A percentile compares a stretch with the other conserved stretches of the same genome.
Evolutionary conservation across 345 rosid species (phyloP).

Genomic region (Acer campestre): DNA sequence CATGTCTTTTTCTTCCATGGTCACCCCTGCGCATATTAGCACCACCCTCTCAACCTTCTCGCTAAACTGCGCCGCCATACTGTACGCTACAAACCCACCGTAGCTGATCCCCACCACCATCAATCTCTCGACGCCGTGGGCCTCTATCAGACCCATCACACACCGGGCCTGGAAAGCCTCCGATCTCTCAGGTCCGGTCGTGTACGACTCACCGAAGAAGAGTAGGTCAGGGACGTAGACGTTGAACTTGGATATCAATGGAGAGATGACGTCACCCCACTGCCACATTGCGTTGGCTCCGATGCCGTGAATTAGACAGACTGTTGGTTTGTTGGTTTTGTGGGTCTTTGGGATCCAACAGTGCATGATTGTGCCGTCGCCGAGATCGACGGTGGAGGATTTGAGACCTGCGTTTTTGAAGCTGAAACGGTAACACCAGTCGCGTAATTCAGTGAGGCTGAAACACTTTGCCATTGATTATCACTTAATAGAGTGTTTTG

Average conservation of each 20-base stretch:
- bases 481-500: neutral
- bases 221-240: constrained; percentile 87
- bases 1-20: constrained; percentile 80
- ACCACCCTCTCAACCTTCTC: constrained; percentile 65
- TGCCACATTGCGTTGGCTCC: constrained; percentile 99
- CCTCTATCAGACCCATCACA: constrained; percentile 56
- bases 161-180: constrained; percentile 78
- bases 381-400: constrained; percentile 74
- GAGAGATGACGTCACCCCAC: constrained; percentile 60
- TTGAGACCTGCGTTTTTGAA: constrained; percentile 73
- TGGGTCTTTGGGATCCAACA: constrained; percentile 72
- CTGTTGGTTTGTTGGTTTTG: constrained; percentile 46
- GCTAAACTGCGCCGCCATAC: constrained; percentile 74
- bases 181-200: constrained; percentile 66
- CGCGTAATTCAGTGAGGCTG: constrained; percentile 58
- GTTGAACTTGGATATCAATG: constrained; percentile 61
- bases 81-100: constrained; percentile 82
- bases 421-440: constrained; percentile 63
- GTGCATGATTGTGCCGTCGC: constrained; percentile 83
- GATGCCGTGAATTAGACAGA: constrained; percentile 79
- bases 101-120: constrained; percentile 78
- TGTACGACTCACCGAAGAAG: constrained; percentile 90
- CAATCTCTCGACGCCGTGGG: constrained; percentile 46
- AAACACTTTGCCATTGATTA: constrained; percentile 58
- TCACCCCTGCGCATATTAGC: constrained; percentile 80